phyloP scores from a whole-genome alignment of 805 yeast species.

The Saturnispora zaruensis region DNA sequence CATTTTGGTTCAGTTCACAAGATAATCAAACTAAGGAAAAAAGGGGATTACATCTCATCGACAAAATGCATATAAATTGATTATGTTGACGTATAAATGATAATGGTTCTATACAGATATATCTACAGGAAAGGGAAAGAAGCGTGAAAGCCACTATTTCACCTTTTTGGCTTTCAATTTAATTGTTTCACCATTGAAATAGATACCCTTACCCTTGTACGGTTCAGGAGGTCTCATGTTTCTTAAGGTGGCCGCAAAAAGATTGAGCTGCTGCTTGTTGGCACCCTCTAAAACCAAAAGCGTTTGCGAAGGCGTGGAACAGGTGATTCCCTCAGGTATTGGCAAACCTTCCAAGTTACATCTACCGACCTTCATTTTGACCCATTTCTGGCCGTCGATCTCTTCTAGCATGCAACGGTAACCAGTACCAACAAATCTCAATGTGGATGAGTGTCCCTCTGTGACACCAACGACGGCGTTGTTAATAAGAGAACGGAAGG shows the following conservation, averaged over 20 bases:
- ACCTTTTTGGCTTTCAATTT: conserved; percentile 87
- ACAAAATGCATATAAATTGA: not conserved
- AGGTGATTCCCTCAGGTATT: conserved; percentile 71
- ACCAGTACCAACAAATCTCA: conserved; percentile 94
- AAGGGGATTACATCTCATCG: not conserved
- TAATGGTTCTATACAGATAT: not conserved
- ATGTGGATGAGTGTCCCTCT: conserved; percentile 84
- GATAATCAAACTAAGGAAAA: not conserved
- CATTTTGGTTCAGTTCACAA: not conserved
- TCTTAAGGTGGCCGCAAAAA: conserved; percentile 84
- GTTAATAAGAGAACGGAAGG: conserved; percentile 67
- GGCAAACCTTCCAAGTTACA: conserved; percentile 69
- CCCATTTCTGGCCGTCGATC: conserved; percentile 42
- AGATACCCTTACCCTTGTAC: conserved; percentile 96
- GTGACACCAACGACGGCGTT: conserved; percentile 81
- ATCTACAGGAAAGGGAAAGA: conserved; percentile 1
- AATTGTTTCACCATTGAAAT: conserved; percentile 84
- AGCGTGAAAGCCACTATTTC: conserved; percentile 40
- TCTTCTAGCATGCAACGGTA: conserved; percentile 75
- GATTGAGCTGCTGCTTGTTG: conserved; percentile 77
- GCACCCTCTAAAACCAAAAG: conserved; percentile 78
- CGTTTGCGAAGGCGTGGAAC: conserved; percentile 75
- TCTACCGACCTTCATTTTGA: conserved; percentile 79
- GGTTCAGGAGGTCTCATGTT: conserved; percentile 94
- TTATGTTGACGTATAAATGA: not conserved